phyloP scores from a whole-genome alignment of 2,329 filamentous ascomycete genomes.

The Diaporthe sp. region DNA sequence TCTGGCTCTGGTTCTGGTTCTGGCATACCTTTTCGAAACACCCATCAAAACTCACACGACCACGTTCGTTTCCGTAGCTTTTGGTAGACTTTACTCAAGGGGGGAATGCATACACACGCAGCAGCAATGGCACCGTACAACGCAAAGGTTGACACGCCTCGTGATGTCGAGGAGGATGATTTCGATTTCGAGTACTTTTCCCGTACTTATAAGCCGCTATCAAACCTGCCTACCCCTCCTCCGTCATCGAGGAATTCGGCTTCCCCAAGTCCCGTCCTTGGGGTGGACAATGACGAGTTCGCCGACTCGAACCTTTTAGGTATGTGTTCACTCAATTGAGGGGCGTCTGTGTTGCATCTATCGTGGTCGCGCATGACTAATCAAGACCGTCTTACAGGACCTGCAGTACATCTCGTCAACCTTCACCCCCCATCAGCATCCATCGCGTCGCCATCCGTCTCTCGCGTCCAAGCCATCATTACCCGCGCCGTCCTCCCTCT shows the following conservation, averaged over 20 bases:
- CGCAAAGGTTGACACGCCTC: slow-evolving; percentile 27
- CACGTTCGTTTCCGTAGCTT: slow-evolving; percentile 35
- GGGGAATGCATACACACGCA: slow-evolving; percentile 24
- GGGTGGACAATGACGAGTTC: slow-evolving; percentile 56
- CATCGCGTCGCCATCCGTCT: slow-evolving; percentile 65
- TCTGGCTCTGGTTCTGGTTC: background rate
- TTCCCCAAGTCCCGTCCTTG: slow-evolving; percentile 54
- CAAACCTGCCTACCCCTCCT: slow-evolving; percentile 75
- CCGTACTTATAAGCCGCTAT: slow-evolving; percentile 72
- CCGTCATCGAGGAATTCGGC: slow-evolving; percentile 61
- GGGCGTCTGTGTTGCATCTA: slow-evolving; percentile 42
- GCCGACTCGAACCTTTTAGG: slow-evolving; percentile 54
- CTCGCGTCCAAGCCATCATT: slow-evolving; percentile 70
- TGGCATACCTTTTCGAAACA: background rate
- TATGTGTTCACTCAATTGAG: slow-evolving; percentile 42
- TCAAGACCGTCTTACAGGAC: slow-evolving; percentile 55
- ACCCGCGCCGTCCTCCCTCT: slow-evolving; percentile 66
- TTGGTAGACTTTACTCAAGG: slow-evolving; percentile 32
- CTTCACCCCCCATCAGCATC: slow-evolving; percentile 73
- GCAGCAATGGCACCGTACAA: slow-evolving; percentile 34
- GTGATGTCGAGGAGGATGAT: slow-evolving; percentile 54
- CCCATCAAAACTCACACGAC: slow-evolving; percentile 15
- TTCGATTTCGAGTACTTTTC: slow-evolving; percentile 65
- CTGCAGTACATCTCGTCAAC: slow-evolving; percentile 74
- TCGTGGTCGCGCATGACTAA: slow-evolving; percentile 35